phyloP scores from a whole-genome alignment of 1,139 yeast genomes.

The Groenewaldozyma sp. region DNA sequence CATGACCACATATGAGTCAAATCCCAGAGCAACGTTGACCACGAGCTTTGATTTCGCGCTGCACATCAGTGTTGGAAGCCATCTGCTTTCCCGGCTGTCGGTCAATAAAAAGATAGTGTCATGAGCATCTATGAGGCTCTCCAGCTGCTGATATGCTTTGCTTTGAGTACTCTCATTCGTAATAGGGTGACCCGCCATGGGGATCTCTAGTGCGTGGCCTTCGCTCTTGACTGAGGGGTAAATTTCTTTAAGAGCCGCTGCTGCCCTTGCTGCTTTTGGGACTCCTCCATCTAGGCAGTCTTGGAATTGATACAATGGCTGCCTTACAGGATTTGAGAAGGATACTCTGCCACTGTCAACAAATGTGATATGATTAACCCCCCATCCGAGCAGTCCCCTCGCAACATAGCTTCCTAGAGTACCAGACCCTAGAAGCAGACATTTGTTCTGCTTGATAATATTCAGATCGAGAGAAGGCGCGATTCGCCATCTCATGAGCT shows the following conservation, averaged over 20 bases:
- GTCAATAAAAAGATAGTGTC: constrained; percentile 73
- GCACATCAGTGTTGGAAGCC: constrained; percentile 88
- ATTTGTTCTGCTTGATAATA: constrained; percentile 46
- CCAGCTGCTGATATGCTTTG: constrained; percentile 44
- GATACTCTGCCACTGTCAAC: constrained; percentile 87
- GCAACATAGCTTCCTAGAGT: constrained; percentile 91
- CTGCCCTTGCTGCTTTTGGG: constrained; percentile 69
- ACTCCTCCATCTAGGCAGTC: constrained; percentile 71
- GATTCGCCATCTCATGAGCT: constrained; percentile 94
- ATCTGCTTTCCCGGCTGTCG: constrained; percentile 92
- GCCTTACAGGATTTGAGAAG: constrained; percentile 91
- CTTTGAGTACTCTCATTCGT: constrained; percentile 43
- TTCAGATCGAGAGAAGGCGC: constrained; percentile 75
- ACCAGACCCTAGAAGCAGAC: constrained; percentile 87
- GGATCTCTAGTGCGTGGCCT: constrained; percentile 66
- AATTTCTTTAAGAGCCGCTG: constrained; percentile 55
- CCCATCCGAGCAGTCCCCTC: constrained; percentile 87
- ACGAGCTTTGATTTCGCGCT: constrained; percentile 59
- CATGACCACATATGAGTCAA: constrained; percentile 87
- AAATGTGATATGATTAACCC: constrained; percentile 72
- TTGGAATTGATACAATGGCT: constrained; percentile 68
- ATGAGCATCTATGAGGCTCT: constrained; percentile 49
- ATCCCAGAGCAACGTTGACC: constrained; percentile 89
- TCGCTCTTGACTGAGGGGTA: constrained; percentile 65
- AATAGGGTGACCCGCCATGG: constrained; percentile 92